These are phyloP conservation scores for Hapsidospora chrysogenum DNA, from an alignment of 495 filamentous ascomycete species.

Conservation along the genomic window DNA sequence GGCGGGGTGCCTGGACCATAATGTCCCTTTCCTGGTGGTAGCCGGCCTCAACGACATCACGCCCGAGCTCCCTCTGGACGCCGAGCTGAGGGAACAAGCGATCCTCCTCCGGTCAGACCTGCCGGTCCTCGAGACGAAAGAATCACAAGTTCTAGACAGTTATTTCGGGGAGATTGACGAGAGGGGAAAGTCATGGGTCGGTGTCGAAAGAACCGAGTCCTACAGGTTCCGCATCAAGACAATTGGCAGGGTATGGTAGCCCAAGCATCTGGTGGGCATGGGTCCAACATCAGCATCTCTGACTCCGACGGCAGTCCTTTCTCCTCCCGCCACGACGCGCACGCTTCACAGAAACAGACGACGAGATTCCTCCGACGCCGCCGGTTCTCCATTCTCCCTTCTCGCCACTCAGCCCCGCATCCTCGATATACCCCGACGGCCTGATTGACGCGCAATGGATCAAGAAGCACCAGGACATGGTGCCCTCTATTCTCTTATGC, in stretches of 20 bases:
- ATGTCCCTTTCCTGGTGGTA: slow-evolving; percentile 59
- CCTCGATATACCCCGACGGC: slow-evolving; percentile 73
- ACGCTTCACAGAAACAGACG: slow-evolving; percentile 10
- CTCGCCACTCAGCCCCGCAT: slow-evolving; percentile 68
- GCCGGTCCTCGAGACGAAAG: slow-evolving; percentile 41
- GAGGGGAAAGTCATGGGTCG: slow-evolving; percentile 37
- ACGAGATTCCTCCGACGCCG: slow-evolving; percentile 13
- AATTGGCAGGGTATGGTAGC: slow-evolving; percentile 49
- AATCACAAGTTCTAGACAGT: slow-evolving; percentile 42
- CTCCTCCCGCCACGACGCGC: slow-evolving; percentile 30
- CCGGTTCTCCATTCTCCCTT: slow-evolving; percentile 66
- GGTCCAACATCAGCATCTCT: no score
- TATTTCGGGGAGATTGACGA: slow-evolving; percentile 45
- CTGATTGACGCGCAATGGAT: slow-evolving; percentile 68
- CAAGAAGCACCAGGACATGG: slow-evolving; percentile 63
- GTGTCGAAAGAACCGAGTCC: slow-evolving; percentile 19
- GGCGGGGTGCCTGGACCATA: slow-evolving; percentile 54
- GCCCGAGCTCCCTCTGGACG: slow-evolving; percentile 16
- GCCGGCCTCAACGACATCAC: slow-evolving; percentile 38
- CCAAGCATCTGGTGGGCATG: no score
- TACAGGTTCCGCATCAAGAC: slow-evolving; percentile 42
- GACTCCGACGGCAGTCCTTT: slow-evolving; percentile 20
- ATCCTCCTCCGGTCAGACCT: slow-evolving; percentile 43
- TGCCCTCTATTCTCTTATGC: slow-evolving; percentile 66
- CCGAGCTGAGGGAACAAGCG: slow-evolving; percentile 33